These are phyloP conservation scores for Babesia ovata DNA, from an alignment of 169 alveolate genomes.

Conservation along the genomic window DNA sequence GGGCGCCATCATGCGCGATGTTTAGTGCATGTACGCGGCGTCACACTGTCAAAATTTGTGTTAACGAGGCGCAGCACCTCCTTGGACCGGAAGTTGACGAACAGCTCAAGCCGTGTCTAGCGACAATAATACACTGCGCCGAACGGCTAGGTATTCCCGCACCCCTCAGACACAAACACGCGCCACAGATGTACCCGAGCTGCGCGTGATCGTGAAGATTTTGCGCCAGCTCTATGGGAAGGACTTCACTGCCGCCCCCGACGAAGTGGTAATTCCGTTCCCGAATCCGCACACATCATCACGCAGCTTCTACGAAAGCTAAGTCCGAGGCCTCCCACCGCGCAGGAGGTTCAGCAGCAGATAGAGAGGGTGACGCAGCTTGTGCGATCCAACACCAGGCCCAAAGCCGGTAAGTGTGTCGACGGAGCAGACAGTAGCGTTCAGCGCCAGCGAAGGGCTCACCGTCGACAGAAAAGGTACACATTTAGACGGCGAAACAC, in stretches of 20 bases:
- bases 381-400: neutral
- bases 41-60: neutral
- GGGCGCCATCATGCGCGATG: neutral
- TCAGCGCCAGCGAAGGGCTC: slow-evolving; percentile 15
- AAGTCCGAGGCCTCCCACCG: slow-evolving; percentile 12
- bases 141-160: slow-evolving; percentile 1
- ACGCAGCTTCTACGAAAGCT: slow-evolving; percentile 31
- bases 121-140: slow-evolving; percentile 23
- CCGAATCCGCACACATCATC: neutral
- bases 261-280: slow-evolving; percentile 7
- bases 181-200: slow-evolving; percentile 44
- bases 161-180: neutral
- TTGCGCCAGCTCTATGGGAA: slow-evolving; percentile 40
- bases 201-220: neutral
- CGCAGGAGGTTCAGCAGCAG: slow-evolving; percentile 5
- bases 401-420: slow-evolving; percentile 21
- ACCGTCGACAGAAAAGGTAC: slow-evolving; percentile 8
- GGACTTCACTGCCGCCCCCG: slow-evolving; percentile 14
- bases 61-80: slow-evolving; percentile 15
- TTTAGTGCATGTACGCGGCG: neutral
- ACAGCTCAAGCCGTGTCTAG: slow-evolving; percentile 25
- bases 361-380: slow-evolving; percentile 16
- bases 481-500: neutral
- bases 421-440: neutral
- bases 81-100: slow-evolving; percentile 1